Percentiles rank a stretch among this genome's conserved stretches.
Conservation (phyloP, 257 asterid genomes). For the Sherardia arvensis region DNA sequence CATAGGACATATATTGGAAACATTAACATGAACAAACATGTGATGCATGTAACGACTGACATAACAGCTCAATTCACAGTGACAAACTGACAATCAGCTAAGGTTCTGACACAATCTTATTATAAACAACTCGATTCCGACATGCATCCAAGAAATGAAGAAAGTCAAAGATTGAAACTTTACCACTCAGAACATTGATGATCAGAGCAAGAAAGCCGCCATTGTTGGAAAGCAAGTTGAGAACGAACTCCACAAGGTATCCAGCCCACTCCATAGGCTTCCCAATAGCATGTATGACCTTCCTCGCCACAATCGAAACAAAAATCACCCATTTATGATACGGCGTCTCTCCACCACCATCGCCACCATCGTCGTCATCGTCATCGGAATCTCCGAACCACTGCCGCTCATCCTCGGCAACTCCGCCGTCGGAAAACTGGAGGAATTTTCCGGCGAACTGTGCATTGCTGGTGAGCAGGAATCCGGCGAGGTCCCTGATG, state of each 20-base stretch:
- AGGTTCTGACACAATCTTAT: no score
- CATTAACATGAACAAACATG: neutral
- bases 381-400: conserved; percentile 5
- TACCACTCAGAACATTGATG: conserved; percentile 48
- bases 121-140: no score
- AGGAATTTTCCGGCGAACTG: conserved; percentile 51
- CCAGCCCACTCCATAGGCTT: conserved; percentile 80
- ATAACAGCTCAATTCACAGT: neutral
- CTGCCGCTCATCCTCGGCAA: conserved; percentile 9
- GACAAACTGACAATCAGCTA: neutral
- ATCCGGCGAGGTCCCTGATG: conserved; percentile 45
- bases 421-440: conserved; percentile 22
- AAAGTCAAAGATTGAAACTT: neutral
- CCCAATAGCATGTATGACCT: conserved; percentile 41
- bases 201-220: conserved; percentile 50
- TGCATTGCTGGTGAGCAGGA: conserved; percentile 32
- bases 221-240: conserved; percentile 64
- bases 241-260: conserved; percentile 53
- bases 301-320: conserved; percentile 57
- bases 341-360: conserved; percentile 18
- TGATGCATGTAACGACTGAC: neutral
- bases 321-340: conserved; percentile 75
- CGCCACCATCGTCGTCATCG: conserved; percentile 5
- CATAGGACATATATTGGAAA: neutral
- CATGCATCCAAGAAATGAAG: neutral